Evolutionary conservation across 1,284 basidiomycete species (phyloP).

Genomic region (Cyathus olla): DNA sequence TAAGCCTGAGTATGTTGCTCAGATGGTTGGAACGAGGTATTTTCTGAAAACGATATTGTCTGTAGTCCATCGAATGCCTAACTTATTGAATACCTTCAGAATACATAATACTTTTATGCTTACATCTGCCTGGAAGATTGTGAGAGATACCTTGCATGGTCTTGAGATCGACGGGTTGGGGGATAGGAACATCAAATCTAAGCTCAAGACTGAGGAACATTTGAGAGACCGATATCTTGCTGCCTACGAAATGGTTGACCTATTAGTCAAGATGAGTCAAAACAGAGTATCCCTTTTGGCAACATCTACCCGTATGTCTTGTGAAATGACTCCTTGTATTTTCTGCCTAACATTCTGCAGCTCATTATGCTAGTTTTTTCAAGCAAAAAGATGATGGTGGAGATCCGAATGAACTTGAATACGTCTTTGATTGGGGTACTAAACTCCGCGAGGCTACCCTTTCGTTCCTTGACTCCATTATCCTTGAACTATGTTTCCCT

Average conservation of each 20-base stretch:
- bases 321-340: not conserved
- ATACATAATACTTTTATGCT: constrained; percentile 84
- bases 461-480: constrained; percentile 83
- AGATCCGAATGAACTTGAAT: constrained; percentile 52
- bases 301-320: constrained; percentile 67
- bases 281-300: constrained; percentile 72
- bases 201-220: constrained; percentile 59
- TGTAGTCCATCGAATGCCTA: not conserved
- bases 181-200: constrained; percentile 59
- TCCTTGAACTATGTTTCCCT: constrained; percentile 83
- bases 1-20: constrained; percentile 63
- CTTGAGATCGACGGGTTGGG: constrained; percentile 63
- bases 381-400: constrained; percentile 50
- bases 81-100: constrained; percentile 44
- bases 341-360: constrained; percentile 44
- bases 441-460: constrained; percentile 68
- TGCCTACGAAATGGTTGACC: constrained; percentile 70
- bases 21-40: constrained; percentile 69
- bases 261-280: constrained; percentile 69
- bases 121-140: constrained; percentile 80
- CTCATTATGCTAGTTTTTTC: constrained; percentile 77
- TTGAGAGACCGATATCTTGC: constrained; percentile 70
- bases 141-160: constrained; percentile 63
- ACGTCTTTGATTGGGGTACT: constrained; percentile 70
- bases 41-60: constrained; percentile 13